Conservation (phyloP, 164 flowering plant genomes). For the Chimonanthus salicifolius region DNA sequence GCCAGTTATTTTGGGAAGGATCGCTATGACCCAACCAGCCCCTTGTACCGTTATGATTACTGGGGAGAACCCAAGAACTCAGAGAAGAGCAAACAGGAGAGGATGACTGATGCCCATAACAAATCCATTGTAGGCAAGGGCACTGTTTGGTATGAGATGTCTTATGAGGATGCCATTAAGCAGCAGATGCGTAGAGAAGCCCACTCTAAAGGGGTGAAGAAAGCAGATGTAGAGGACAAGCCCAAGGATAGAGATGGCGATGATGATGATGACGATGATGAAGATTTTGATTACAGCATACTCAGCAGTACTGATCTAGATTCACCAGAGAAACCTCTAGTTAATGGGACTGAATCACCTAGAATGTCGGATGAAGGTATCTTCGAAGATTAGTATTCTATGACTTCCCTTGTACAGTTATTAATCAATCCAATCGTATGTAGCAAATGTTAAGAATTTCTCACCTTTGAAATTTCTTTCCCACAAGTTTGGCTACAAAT, state of each 20-base stretch:
- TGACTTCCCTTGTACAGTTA: neutral
- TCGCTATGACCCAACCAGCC: slow-evolving; percentile 65
- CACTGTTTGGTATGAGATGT: slow-evolving; percentile 74
- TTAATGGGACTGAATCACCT: slow-evolving; percentile 73
- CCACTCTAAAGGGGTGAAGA: slow-evolving; percentile 14
- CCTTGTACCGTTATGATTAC: slow-evolving; percentile 83
- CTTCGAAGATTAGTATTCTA: slow-evolving; percentile 40
- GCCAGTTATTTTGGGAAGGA: slow-evolving; percentile 60
- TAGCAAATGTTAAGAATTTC: neutral
- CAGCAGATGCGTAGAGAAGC: slow-evolving; percentile 52
- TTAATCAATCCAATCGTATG: neutral
- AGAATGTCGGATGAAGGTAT: slow-evolving; percentile 57
- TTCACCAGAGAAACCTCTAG: slow-evolving; percentile 43
- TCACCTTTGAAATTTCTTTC: neutral
- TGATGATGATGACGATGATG: slow-evolving; percentile 35
- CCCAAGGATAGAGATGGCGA: slow-evolving; percentile 9
- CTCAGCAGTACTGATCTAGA: slow-evolving; percentile 24
- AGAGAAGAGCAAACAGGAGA: slow-evolving; percentile 70
- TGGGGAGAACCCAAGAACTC: slow-evolving; percentile 98
- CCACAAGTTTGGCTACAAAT: neutral
- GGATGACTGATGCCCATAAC: slow-evolving; percentile 65
- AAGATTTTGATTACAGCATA: slow-evolving; percentile 57
- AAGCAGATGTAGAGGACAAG: slow-evolving; percentile 12
- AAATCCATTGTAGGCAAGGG: slow-evolving; percentile 79
- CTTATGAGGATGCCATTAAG: slow-evolving; percentile 80